phyloP scores from a whole-genome alignment of 495 filamentous ascomycete genomes.

The Parathielavia appendiculata region DNA sequence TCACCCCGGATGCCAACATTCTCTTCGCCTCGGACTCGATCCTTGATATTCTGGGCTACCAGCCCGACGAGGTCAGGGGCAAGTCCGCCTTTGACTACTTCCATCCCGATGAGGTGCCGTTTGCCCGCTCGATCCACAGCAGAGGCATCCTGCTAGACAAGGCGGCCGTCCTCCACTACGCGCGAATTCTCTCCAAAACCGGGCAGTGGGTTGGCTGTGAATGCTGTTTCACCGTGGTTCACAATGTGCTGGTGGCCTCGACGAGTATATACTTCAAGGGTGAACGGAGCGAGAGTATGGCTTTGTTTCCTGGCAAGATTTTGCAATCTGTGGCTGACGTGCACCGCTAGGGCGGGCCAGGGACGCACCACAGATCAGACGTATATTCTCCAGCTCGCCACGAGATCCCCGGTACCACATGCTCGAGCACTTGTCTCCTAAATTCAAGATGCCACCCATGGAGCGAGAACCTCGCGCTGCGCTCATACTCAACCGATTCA shows the following conservation, averaged over 20 bases:
- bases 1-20: conserved; percentile 70
- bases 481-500: conserved; percentile 83
- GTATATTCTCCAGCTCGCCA: conserved; percentile 74
- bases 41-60: conserved; percentile 74
- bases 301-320: neutral
- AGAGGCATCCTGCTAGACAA: conserved; percentile 75
- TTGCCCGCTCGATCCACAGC: conserved; percentile 67
- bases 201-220: conserved; percentile 79
- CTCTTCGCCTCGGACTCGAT: conserved; percentile 82
- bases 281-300: conserved; percentile 65
- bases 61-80: conserved; percentile 67
- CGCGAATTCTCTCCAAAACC: conserved; percentile 59
- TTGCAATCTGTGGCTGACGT: conserved; percentile 9
- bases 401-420: conserved; percentile 86
- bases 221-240: conserved; percentile 84
- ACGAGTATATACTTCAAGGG: conserved; percentile 73
- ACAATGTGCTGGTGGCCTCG: conserved; percentile 80
- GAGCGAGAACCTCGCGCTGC: conserved; percentile 77
- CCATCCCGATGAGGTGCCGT: conserved; percentile 72
- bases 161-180: conserved; percentile 79
- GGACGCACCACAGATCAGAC: conserved; percentile 74
- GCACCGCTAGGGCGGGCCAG: conserved; percentile 58
- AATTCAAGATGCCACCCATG: conserved; percentile 64
- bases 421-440: conserved; percentile 76
- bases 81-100: conserved; percentile 84